Percentiles rank a stretch among this genome's conserved stretches.
phyloP scores from a whole-genome alignment of 2,329 filamentous ascomycete species.

The Cordyceps cicadae region DNA sequence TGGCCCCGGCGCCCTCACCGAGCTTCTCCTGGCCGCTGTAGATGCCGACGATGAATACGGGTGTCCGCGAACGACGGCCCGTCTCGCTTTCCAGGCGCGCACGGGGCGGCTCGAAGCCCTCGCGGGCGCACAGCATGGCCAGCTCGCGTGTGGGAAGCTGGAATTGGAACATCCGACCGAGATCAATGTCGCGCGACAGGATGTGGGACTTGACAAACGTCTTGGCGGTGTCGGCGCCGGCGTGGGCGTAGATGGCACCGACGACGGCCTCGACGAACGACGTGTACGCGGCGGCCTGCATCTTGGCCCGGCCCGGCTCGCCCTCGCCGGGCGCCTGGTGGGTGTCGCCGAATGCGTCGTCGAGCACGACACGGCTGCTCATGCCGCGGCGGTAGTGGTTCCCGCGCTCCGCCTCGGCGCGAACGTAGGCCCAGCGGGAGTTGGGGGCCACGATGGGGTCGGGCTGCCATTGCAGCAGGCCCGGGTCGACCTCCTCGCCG shows the following conservation, averaged over 20 bases:
- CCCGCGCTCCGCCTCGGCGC: constrained; percentile 40
- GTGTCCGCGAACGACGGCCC: constrained; percentile 71
- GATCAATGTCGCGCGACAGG: constrained; percentile 67
- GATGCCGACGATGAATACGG: constrained; percentile 90
- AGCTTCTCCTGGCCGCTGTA: constrained; percentile 87
- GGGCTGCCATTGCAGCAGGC: constrained; percentile 70
- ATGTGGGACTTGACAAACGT: constrained; percentile 79
- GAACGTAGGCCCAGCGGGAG: constrained; percentile 43
- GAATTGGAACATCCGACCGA: constrained; percentile 76
- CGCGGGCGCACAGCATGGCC: constrained; percentile 71
- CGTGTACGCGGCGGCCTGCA: constrained; percentile 64
- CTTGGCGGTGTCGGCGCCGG: constrained; percentile 69
- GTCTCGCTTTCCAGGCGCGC: constrained; percentile 87
- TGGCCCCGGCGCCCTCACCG: constrained; percentile 78
- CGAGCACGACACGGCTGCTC: constrained; percentile 69
- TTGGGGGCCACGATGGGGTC: constrained; percentile 36
- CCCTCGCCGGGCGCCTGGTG: constrained; percentile 22
- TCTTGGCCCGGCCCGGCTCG: constrained; percentile 46
- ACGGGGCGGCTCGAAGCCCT: constrained; percentile 80
- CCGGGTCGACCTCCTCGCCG: constrained; percentile 85
- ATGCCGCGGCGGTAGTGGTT: constrained; percentile 55
- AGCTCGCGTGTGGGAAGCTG: constrained; percentile 76
- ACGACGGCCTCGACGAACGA: constrained; percentile 77
- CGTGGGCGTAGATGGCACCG: constrained; percentile 79
- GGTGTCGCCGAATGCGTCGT: constrained; percentile 74